A percentile compares a stretch with the other conserved stretches of the same genome.
phyloP scores from a whole-genome alignment of 2,329 filamentous ascomycete species.

The Hypoxylon sp. region DNA sequence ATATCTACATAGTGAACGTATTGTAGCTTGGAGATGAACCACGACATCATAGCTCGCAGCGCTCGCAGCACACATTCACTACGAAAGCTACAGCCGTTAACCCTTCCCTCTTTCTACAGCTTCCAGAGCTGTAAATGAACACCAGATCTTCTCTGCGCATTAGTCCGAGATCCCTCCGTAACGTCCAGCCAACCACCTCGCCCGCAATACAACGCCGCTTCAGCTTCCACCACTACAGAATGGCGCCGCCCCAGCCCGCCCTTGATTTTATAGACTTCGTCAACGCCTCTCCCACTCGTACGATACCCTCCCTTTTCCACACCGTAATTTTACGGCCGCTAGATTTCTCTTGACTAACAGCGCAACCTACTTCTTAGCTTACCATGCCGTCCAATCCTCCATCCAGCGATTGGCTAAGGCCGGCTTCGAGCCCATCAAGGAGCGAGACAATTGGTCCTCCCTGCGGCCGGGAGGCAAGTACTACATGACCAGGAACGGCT shows the following conservation, averaged over 20 bases:
- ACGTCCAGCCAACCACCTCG: conserved; percentile 26
- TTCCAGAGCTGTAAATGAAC: conserved; percentile 28
- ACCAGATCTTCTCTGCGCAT: conserved; percentile 9
- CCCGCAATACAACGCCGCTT: conserved; percentile 25
- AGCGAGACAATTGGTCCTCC: conserved; percentile 89
- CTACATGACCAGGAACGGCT: conserved; percentile 93
- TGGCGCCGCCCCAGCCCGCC: conserved; percentile 69
- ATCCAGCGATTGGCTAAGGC: conserved; percentile 81
- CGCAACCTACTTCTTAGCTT: conserved; percentile 69
- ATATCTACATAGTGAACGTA: neutral
- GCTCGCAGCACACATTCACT: neutral
- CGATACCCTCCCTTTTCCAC: conserved; percentile 16
- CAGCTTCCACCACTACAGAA: conserved; percentile 50
- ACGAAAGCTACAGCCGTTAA: neutral
- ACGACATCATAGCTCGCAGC: conserved; percentile 1
- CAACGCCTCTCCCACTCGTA: conserved; percentile 94
- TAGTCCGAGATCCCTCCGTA: conserved; percentile 28
- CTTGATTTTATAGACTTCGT: conserved; percentile 93
- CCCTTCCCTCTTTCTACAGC: neutral
- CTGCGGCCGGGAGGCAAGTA: conserved; percentile 92
- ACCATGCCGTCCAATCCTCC: conserved; percentile 89
- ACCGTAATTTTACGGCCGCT: conserved; percentile 17
- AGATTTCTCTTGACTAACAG: conserved; percentile 34
- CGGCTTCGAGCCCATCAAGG: conserved; percentile 88
- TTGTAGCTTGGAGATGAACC: neutral